phyloP scores from a whole-genome alignment of 1,284 basidiomycete genomes.

The Albatrellus sp. region DNA sequence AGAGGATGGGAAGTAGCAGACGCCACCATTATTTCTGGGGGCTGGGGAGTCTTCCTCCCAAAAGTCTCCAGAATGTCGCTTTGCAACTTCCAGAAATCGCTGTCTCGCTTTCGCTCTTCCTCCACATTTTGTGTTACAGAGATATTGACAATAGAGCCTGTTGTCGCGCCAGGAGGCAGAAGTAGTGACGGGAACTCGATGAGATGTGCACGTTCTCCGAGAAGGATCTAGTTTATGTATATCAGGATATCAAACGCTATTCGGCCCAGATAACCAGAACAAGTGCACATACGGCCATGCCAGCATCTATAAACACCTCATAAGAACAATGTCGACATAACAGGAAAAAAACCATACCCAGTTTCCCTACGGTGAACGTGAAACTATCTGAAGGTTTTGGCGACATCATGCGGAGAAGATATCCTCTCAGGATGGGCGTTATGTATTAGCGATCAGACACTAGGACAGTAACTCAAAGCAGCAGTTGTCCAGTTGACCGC shows the following conservation, averaged over 20 bases:
- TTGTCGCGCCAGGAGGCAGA: conserved; percentile 77
- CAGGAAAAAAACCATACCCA: conserved; percentile 30
- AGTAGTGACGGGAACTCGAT: conserved; percentile 94
- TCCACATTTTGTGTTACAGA: conserved; percentile 74
- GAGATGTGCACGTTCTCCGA: conserved; percentile 84
- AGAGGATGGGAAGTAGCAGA: neutral
- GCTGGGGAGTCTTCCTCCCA: conserved; percentile 54
- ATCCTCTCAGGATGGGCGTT: neutral
- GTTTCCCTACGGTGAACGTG: conserved; percentile 64
- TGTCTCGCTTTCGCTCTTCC: conserved; percentile 73
- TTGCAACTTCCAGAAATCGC: conserved; percentile 77
- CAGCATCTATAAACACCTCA: conserved; percentile 40
- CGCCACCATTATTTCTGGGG: conserved; percentile 62
- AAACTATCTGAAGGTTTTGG: conserved; percentile 34
- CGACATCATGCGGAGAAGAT: conserved; percentile 2
- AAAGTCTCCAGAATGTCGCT: conserved; percentile 66
- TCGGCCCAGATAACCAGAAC: neutral
- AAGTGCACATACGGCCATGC: conserved; percentile 57
- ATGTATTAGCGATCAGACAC: too few species aligned
- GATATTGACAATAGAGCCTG: conserved; percentile 95
- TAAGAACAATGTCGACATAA: too few species aligned
- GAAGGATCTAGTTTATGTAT: conserved; percentile 53
- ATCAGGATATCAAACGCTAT: conserved; percentile 2
- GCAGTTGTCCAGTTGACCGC: too few species aligned
- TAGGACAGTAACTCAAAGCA: too few species aligned